phyloP scores from a whole-genome alignment of 345 rosid species.

The Dipteronia dyeriana region DNA sequence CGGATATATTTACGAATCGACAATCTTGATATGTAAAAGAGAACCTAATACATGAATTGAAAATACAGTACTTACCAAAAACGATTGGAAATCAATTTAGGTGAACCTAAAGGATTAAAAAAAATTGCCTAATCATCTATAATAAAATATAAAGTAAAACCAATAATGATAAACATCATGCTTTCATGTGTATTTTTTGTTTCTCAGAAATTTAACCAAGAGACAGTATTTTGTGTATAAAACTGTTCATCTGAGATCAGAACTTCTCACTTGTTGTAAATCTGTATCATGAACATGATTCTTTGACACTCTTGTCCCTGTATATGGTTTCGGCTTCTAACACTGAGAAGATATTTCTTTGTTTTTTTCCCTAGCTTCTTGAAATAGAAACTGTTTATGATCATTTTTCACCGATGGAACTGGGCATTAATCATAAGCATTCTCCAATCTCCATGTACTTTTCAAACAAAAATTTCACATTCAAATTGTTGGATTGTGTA shows the following conservation, averaged over 20 bases:
- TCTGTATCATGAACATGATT: not conserved
- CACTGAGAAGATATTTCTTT: not conserved
- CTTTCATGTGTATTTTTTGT: not conserved
- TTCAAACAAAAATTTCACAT: too few relatives aligned
- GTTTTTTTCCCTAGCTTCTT: not conserved
- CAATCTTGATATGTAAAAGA: too few relatives aligned
- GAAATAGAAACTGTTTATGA: not conserved
- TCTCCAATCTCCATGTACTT: too few relatives aligned
- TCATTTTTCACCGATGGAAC: not conserved
- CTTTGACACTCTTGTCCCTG: not conserved
- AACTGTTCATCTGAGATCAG: not conserved
- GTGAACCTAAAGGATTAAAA: too few relatives aligned
- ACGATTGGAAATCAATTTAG: too few relatives aligned
- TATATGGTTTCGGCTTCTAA: too few relatives aligned
- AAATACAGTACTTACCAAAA: too few relatives aligned
- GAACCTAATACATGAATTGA: too few relatives aligned
- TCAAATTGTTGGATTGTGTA: too few relatives aligned
- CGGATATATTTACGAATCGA: fast-evolving
- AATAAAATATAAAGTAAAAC: too few relatives aligned
- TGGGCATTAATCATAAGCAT: too few relatives aligned
- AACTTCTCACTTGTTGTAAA: not conserved
- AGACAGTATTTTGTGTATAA: not conserved
- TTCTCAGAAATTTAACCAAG: not conserved
- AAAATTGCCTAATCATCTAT: too few relatives aligned
- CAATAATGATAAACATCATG: not conserved